Conservation (phyloP, 2,329 filamentous ascomycete genomes). For the Talaromyces pinophilus region DNA sequence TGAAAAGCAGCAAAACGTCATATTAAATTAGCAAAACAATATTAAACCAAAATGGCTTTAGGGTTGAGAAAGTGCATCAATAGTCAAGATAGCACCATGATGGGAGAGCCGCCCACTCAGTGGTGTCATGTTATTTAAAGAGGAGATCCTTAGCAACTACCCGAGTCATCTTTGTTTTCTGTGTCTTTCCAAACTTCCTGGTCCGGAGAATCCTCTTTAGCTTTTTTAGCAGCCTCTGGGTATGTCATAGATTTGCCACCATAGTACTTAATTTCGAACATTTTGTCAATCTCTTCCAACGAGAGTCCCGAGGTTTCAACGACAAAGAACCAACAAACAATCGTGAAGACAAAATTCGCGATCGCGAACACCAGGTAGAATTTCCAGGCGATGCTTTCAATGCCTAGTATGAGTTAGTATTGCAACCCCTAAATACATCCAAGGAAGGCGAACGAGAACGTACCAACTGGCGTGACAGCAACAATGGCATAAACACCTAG, state of each 20-base stretch:
- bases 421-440: not conserved
- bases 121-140: not conserved
- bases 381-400: constrained; percentile 51
- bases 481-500: constrained; percentile 6
- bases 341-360: constrained; percentile 31
- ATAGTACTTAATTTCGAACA: constrained; percentile 32
- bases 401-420: constrained; percentile 23
- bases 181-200: not conserved
- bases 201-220: constrained; percentile 6
- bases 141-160: constrained; percentile 1
- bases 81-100: not conserved
- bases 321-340: constrained; percentile 32
- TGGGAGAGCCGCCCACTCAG: not conserved
- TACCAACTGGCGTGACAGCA: not conserved
- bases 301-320: constrained; percentile 37
- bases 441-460: not conserved
- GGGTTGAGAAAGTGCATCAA: constrained; percentile 2
- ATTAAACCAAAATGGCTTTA: constrained; percentile 13
- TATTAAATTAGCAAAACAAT: constrained; percentile 18
- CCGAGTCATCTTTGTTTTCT: constrained; percentile 2
- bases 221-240: not conserved
- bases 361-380: constrained; percentile 56
- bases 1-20: constrained; percentile 12
- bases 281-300: constrained; percentile 44
- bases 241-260: constrained; percentile 1